These are phyloP conservation scores for Persicaria maculosa DNA, from an alignment of 148 eudicot species.

Conservation along the genomic window DNA sequence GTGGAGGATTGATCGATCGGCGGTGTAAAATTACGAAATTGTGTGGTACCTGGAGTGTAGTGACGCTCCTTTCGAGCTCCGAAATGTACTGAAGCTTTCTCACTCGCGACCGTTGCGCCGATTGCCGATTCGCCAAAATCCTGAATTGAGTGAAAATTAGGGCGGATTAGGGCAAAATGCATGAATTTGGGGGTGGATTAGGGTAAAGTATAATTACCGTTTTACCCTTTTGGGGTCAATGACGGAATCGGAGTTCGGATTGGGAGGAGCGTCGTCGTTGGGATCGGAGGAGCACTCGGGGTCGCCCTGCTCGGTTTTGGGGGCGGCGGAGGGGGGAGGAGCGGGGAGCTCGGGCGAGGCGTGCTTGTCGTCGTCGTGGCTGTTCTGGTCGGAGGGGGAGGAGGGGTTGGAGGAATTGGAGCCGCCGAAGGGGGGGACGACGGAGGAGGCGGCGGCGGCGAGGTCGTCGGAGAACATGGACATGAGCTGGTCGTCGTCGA, in stretches of 20 bases:
- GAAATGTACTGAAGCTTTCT: slow-evolving; percentile 94
- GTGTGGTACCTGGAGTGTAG: slow-evolving; percentile 64
- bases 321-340: slow-evolving; percentile 8
- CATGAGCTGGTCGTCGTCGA: slow-evolving; percentile 78
- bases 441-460: slow-evolving; percentile 5
- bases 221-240: slow-evolving; percentile 82
- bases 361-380: slow-evolving; percentile 18
- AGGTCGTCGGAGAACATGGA: slow-evolving; percentile 72
- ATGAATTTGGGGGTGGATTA: neutral
- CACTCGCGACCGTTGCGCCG: slow-evolving; percentile 95
- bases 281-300: slow-evolving; percentile 38
- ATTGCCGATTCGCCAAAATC: slow-evolving; percentile 89
- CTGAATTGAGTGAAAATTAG: slow-evolving; percentile 21
- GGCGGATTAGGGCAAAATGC: neutral
- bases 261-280: neutral
- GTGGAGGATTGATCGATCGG: too few species aligned
- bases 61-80: slow-evolving; percentile 86
- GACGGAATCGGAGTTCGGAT: slow-evolving; percentile 8
- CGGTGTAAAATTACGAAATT: too few species aligned
- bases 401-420: slow-evolving; percentile 27
- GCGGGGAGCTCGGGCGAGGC: slow-evolving; percentile 7
- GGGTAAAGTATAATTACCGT: slow-evolving; percentile 33
- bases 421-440: neutral
- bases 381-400: slow-evolving; percentile 48
- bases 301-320: slow-evolving; percentile 67